These are phyloP conservation scores for Hypoxylon sp. DNA, from an alignment of 2,329 filamentous ascomycete genomes.

Conservation along the genomic window DNA sequence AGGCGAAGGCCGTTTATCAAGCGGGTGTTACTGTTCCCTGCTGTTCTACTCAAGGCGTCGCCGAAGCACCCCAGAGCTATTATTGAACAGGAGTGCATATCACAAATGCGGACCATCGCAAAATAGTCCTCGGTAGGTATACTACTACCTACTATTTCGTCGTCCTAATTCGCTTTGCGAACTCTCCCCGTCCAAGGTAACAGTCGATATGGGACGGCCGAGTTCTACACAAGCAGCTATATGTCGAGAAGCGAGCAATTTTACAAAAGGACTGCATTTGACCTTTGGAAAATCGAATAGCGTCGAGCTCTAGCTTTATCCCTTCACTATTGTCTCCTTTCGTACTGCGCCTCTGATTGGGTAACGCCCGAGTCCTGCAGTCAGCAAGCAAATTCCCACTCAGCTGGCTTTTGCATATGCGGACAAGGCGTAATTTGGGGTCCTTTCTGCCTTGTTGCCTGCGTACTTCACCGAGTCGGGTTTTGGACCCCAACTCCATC, in stretches of 20 bases:
- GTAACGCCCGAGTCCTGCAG: constrained; percentile 53
- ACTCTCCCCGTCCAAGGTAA: constrained; percentile 35
- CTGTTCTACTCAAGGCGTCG: constrained; percentile 9
- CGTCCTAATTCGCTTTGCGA: constrained; percentile 33
- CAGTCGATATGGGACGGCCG: constrained; percentile 29
- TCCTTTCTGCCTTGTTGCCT: constrained; percentile 56
- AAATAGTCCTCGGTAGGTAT: constrained; percentile 27
- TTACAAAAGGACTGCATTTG: constrained; percentile 43
- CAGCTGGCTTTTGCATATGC: constrained; percentile 49
- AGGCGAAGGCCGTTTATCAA: constrained; percentile 5
- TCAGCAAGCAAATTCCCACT: constrained; percentile 52
- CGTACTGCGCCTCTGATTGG: constrained; percentile 49
- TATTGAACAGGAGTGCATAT: constrained; percentile 14
- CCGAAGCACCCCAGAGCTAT: constrained; percentile 21
- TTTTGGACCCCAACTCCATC: constrained; percentile 53
- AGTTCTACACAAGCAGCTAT: constrained; percentile 44
- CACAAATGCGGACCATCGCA: constrained; percentile 21
- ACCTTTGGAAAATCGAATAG: constrained; percentile 42
- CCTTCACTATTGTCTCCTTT: constrained; percentile 39
- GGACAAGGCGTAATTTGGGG: constrained; percentile 52
- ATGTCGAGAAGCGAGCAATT: constrained; percentile 49
- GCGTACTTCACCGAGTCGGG: constrained; percentile 53
- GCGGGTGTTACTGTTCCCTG: constrained; percentile 14
- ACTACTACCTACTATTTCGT: constrained; percentile 23
- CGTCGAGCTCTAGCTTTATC: constrained; percentile 45